Base-by-base conservation (phyloP, 2,329 filamentous ascomycete genomes). In the Paecilomyces niveus region DNA sequence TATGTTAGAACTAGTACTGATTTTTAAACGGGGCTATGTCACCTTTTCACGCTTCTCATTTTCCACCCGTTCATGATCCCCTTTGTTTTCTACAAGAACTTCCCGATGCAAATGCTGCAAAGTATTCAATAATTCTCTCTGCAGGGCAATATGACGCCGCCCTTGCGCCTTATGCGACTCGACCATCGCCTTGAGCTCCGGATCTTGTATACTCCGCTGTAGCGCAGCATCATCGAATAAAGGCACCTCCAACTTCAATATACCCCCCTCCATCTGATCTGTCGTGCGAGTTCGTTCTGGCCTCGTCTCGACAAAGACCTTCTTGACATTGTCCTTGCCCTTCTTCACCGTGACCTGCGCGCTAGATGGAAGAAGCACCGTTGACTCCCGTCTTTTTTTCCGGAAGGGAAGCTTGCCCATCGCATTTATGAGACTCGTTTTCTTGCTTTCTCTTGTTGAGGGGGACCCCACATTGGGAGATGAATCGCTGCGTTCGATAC, bases 11-110 rank as follows among this genome's bases (percentile, higher is more conserved):
- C 11, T 7, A 24, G 2, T 11, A 18, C 9, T 3, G 18, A 21
- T 55, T 2, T 24, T 4, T 26, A 6, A 33, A 24, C 45, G 22
- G 2, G 22, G 22, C 45, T 10, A 13, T 35, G 65, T 60, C 61
- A 78, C 76, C 69, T 75, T 73, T 56, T 72, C 68, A 32, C 68
- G 67, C 58, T 76, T 76, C 55, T 71, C 70, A 2, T 71, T 65
- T 60, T 78, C 69, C 22, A 59, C 53, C 9, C 62, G 62, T 53
- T 71, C 65, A 54, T 77, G 69, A 4, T 68, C 63, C 4, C 61
- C 55, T 45, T 68, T 67, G 49, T 58, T 68, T 26, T 72, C 68
- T 4, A 68, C 64, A 24, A 75, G 64, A 6, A 64, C 61, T 7
- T 61, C 61, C 58, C 71, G 65, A 53, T 76, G 74, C 45, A 64